A percentile compares a stretch with the other conserved stretches of the same genome.
These are phyloP conservation scores for Pseudonitzschia multistriata DNA, from an alignment of 108 stramenopile species.

Conservation along the genomic window DNA sequence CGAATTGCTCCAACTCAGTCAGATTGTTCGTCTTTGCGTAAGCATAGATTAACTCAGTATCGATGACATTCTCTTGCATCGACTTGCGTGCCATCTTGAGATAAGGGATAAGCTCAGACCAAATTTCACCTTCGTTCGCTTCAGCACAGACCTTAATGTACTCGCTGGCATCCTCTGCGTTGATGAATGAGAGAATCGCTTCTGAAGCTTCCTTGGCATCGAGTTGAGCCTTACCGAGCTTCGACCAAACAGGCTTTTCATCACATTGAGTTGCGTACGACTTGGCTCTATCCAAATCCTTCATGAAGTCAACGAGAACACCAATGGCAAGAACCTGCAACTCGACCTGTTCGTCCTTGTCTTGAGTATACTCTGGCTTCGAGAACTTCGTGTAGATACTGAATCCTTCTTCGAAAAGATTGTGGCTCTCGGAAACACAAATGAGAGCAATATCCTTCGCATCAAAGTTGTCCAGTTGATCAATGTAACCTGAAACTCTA, in stretches of 20 bases:
- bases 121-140: conserved; percentile 92
- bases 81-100: conserved; percentile 98
- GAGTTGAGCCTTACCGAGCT: conserved; percentile 98
- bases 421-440: conserved; percentile 97
- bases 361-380: conserved; percentile 84
- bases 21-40: conserved; percentile 96
- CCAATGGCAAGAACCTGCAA: conserved; percentile 96
- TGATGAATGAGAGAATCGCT: conserved; percentile 96
- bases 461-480: conserved; percentile 99
- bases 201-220: conserved; percentile 94
- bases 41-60: conserved; percentile 98
- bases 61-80: conserved; percentile 96
- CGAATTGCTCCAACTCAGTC: conserved; percentile 95
- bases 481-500: conserved; percentile 98
- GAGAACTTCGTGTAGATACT: conserved; percentile 98
- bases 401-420: conserved; percentile 99
- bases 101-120: conserved; percentile 93
- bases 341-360: conserved; percentile 92
- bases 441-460: conserved; percentile 99
- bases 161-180: conserved; percentile 94
- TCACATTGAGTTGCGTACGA: conserved; percentile 96
- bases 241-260: conserved; percentile 97
- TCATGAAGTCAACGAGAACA: conserved; percentile 96
- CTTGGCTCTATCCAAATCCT: conserved; percentile 97
- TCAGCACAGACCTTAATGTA: conserved; percentile 94